These are phyloP conservation scores for Zymoseptoria tritici DNA, from an alignment of 2,329 filamentous ascomycete genomes.

Conservation along the genomic window DNA sequence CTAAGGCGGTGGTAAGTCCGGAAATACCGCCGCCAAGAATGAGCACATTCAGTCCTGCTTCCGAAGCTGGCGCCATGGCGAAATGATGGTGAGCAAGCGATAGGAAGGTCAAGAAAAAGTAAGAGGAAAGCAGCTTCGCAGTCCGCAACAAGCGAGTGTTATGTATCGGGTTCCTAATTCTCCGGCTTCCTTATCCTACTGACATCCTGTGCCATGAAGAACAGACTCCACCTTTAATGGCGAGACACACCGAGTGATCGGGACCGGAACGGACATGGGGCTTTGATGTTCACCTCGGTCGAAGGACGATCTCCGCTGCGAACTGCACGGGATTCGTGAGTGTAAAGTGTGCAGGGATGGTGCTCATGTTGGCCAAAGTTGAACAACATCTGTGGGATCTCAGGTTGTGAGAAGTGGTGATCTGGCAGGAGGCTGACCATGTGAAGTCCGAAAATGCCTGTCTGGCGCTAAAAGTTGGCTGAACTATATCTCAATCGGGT, in stretches of 20 bases:
- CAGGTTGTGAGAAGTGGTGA: not conserved
- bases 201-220: not conserved
- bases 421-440: not conserved
- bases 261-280: not conserved
- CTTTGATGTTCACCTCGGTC: not conserved
- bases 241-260: not conserved
- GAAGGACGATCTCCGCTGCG: not conserved
- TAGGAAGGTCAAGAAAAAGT: not conserved
- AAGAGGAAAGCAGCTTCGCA: not conserved
- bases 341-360: not conserved
- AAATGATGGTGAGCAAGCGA: not conserved
- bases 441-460: not conserved
- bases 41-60: constrained; percentile 34
- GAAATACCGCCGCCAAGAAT: constrained; percentile 48
- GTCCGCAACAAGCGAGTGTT: not conserved
- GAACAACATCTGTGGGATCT: not conserved
- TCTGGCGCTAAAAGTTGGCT: not conserved
- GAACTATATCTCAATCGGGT: not conserved
- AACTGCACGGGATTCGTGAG: not conserved
- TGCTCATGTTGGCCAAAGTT: not conserved
- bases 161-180: not conserved
- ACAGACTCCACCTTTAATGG: not conserved
- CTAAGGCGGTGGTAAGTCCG: constrained; percentile 44
- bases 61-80: constrained; percentile 24
- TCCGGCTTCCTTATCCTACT: not conserved